Percentiles rank a stretch among this genome's conserved stretches.
phyloP scores from a whole-genome alignment of 192 early-diverging fungal species.

The Backusella tarrabulga region DNA sequence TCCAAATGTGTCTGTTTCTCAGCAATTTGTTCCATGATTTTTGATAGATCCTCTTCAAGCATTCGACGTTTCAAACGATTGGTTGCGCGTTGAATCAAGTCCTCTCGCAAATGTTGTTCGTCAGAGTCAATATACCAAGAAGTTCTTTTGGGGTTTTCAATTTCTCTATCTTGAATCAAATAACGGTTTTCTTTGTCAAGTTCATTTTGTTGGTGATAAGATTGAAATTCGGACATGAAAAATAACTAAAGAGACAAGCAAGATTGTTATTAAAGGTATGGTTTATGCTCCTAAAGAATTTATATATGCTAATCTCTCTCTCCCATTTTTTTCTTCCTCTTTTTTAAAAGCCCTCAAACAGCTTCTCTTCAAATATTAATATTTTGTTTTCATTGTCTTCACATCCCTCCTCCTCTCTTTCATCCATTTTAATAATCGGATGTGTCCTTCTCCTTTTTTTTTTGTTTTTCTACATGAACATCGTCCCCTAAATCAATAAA shows the following conservation, averaged over 20 bases:
- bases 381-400: not conserved
- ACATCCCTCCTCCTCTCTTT: not conserved
- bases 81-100: slow-evolving; percentile 25
- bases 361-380: not conserved
- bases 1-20: not conserved
- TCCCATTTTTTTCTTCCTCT: not conserved
- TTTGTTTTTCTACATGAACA: not conserved
- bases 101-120: slow-evolving; percentile 16
- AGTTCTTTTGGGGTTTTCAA: not conserved
- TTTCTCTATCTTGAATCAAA: not conserved
- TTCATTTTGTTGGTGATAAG: not conserved
- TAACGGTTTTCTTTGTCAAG: not conserved
- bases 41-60: slow-evolving; percentile 21
- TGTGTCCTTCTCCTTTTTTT: not conserved
- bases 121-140: not conserved
- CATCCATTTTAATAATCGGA: not conserved
- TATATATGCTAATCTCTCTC: not conserved
- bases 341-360: not conserved
- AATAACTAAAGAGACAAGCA: slow-evolving; percentile 5
- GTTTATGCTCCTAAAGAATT: not conserved
- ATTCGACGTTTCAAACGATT: slow-evolving; percentile 19
- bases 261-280: not conserved
- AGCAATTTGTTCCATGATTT: not conserved
- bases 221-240: not conserved
- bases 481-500: not conserved